Evolutionary conservation across 129 eudicot species (phyloP).

Genomic region (Tanacetum coccineum): DNA sequence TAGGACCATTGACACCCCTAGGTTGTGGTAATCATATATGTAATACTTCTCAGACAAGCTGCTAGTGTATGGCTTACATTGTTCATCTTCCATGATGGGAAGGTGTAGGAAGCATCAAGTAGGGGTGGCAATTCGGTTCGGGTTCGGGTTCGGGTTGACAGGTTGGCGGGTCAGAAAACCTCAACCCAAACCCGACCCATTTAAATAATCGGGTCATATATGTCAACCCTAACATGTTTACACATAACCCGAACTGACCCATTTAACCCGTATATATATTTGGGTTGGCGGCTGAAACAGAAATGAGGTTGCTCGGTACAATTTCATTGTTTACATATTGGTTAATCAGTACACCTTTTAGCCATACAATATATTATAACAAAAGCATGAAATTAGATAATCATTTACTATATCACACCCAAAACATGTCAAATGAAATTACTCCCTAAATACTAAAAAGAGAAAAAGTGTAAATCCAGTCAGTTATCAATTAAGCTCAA

Average conservation of each 20-base stretch:
- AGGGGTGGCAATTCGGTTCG: no score
- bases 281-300: no score
- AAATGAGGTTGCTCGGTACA: no score
- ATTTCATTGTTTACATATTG: neutral
- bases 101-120: constrained; percentile 91
- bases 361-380: neutral
- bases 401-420: neutral
- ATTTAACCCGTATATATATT: no score
- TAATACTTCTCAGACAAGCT: no score
- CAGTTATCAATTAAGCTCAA: neutral
- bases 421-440: neutral
- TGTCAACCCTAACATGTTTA: no score
- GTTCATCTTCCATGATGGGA: constrained; percentile 98
- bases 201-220: no score
- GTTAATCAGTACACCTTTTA: neutral
- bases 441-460: neutral
- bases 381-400: neutral
- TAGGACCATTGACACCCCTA: no score
- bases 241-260: no score
- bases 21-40: neutral
- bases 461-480: neutral
- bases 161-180: no score
- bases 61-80: constrained; percentile 43
- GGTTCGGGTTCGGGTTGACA: no score
- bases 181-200: no score